Base-by-base conservation (phyloP, 345 rosid genomes). In the Ailanthus altissimus region DNA sequence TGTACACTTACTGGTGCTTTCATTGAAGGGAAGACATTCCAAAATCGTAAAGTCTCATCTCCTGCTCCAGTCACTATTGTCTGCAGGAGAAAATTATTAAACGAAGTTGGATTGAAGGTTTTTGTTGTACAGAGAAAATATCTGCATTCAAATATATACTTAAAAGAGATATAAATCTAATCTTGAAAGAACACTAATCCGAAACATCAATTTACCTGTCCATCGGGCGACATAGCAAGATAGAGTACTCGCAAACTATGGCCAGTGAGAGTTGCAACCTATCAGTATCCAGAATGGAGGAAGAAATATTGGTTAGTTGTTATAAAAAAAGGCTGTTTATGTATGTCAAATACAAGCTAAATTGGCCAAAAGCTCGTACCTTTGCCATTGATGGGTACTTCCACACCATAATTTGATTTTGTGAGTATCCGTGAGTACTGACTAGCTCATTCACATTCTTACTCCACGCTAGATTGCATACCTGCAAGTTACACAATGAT, bases 51-150 rank as follows among this genome's bases (percentile, higher is more conserved):
- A 15, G 97, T 96, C 85, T 96, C 99, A 63, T 96, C 99, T 63
- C 99, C 99, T 57, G 99, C 99, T 80, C 99, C 98, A 0, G 97
- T 96, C 73, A 96, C 98, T 83, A 93, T 94, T 32, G 99, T 96
- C 93, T 92, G 88, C 78, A 78, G 4, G 32, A 74, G 42, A n/a
- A 70, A 42, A 62, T 32, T 32, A 32, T 32, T 32, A 32, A 32
- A 32, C 53, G 65, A 61, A 38, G 53, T 25, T 38, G 64, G 53
- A 7, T 32, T 36, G 28, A 58, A 38, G 57, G 60, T 15, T 70
- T 68, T 20, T 6, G 16, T 58, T 20, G 4, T n/a, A 70, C 23
- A 71, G 23, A 13, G 16, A 20, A 28, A 4, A 8, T 59, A 5
- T 4, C 2, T 23, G 64, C 64, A 3, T 12, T 9, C 23, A 9